Conservation (phyloP, 140 eudicot genomes). For the Erigeron philadelphicus region DNA sequence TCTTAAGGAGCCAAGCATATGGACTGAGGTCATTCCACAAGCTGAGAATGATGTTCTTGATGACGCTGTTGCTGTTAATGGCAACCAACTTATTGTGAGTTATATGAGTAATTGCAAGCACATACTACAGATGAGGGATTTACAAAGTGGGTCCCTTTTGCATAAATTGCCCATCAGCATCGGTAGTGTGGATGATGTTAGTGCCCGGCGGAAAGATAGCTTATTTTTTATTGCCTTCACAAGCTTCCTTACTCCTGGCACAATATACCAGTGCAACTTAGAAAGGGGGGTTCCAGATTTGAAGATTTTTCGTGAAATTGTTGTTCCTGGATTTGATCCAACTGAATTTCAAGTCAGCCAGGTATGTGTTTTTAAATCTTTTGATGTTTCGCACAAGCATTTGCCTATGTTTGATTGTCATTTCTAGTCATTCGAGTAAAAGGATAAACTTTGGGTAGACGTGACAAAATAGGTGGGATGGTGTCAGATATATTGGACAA, state of each 20-base stretch:
- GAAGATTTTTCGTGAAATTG: slow-evolving; percentile 61
- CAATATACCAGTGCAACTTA: slow-evolving; percentile 55
- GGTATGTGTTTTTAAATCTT: slow-evolving; percentile 27
- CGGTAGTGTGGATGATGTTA: slow-evolving; percentile 61
- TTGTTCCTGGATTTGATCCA: slow-evolving; percentile 75
- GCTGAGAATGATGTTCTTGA: slow-evolving; percentile 67
- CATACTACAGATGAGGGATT: slow-evolving; percentile 66
- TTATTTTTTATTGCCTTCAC: slow-evolving; percentile 57
- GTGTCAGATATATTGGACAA: neutral
- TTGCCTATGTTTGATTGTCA: neutral
- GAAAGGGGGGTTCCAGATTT: slow-evolving; percentile 58
- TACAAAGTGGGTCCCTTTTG: slow-evolving; percentile 58
- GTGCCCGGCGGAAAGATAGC: slow-evolving; percentile 65
- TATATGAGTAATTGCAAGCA: slow-evolving; percentile 76
- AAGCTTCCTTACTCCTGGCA: slow-evolving; percentile 78
- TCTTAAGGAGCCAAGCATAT: slow-evolving; percentile 50
- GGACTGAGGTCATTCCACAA: slow-evolving; percentile 68
- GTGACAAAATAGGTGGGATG: neutral
- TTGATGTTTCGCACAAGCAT: neutral
- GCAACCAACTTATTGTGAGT: slow-evolving; percentile 49
- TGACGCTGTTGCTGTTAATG: slow-evolving; percentile 56
- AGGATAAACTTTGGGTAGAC: neutral
- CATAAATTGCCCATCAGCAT: slow-evolving; percentile 65
- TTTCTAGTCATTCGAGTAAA: neutral
- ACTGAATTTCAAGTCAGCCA: slow-evolving; percentile 60